These are phyloP conservation scores for Bothriochloa decipiens DNA, from an alignment of 176 grass and related monocot species.

Conservation along the genomic window DNA sequence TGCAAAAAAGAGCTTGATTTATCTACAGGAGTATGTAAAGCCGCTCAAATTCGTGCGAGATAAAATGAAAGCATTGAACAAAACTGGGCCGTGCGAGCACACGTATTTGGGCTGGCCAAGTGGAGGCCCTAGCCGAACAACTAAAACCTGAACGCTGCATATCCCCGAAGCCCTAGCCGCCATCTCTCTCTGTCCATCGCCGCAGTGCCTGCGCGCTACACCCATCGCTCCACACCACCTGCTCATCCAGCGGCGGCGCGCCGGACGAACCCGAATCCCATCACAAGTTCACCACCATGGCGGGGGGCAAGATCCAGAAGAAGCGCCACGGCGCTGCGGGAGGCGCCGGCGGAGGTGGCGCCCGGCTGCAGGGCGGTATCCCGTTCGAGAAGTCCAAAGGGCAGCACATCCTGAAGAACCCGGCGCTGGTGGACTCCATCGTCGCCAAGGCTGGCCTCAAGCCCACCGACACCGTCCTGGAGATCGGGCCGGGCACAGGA, in stretches of 20 bases:
- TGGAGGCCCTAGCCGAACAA: neutral
- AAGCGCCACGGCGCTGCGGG: slow-evolving; percentile 49
- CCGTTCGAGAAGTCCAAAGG: slow-evolving; percentile 99
- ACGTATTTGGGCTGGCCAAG: too few species aligned
- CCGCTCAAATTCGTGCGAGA: neutral
- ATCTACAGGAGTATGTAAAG: too few species aligned
- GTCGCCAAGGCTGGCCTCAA: slow-evolving; percentile 89
- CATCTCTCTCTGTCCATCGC: too few species aligned
- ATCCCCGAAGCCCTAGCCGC: neutral
- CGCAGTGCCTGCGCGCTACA: neutral
- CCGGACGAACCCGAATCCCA: neutral
- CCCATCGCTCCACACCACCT: neutral
- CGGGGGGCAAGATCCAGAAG: slow-evolving; percentile 91
- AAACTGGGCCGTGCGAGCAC: neutral
- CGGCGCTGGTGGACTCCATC: slow-evolving; percentile 83
- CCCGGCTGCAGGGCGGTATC: slow-evolving; percentile 66
- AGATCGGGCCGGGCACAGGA: slow-evolving; percentile 92
- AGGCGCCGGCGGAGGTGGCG: slow-evolving; percentile 43
- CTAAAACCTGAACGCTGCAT: neutral
- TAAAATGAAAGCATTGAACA: neutral
- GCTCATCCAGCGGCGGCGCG: neutral
- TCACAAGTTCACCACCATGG: slow-evolving; percentile 40
- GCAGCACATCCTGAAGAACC: slow-evolving; percentile 89
- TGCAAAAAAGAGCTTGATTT: neutral
- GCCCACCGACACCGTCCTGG: slow-evolving; percentile 88